Percentiles rank a stretch among this genome's conserved stretches.
These are phyloP conservation scores for Oldenlandia corymbosa DNA, from an alignment of 257 asterid genomes.

Conservation along the genomic window DNA sequence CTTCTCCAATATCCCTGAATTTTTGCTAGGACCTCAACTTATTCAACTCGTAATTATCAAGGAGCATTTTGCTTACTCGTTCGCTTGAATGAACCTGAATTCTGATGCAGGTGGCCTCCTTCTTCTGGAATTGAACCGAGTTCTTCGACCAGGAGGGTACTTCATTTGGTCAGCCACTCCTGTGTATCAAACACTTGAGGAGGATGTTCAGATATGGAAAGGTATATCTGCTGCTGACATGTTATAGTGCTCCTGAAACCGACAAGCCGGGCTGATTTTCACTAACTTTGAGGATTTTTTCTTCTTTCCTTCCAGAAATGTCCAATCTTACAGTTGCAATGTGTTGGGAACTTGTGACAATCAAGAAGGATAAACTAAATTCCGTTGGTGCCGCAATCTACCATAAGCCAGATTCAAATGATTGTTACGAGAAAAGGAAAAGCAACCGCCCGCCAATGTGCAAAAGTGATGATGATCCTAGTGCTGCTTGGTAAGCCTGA, in stretches of 20 bases:
- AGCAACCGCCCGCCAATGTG: constrained; percentile 59
- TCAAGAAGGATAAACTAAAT: constrained; percentile 61
- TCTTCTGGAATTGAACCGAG: constrained; percentile 75
- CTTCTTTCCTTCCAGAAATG: constrained; percentile 47
- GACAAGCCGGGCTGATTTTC: background rate
- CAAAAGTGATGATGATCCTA: constrained; percentile 67
- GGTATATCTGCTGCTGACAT: constrained; percentile 35
- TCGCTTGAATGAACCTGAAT: background rate
- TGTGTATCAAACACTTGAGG: constrained; percentile 76
- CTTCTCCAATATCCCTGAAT: constrained; percentile 2
- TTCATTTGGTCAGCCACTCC: constrained; percentile 95
- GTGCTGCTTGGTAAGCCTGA: constrained; percentile 68
- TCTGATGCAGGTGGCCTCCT: constrained; percentile 73
- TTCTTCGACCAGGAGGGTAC: constrained; percentile 86
- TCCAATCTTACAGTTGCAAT: constrained; percentile 64
- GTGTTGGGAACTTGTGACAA: constrained; percentile 86
- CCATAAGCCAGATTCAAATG: constrained; percentile 72
- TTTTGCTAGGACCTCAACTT: background rate
- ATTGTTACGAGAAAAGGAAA: constrained; percentile 66
- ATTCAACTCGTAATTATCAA: background rate
- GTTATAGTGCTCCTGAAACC: background rate
- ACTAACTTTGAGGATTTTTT: background rate
- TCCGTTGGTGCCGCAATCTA: constrained; percentile 69
- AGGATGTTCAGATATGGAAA: constrained; percentile 72
- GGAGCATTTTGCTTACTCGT: constrained; percentile 8